Percentiles rank a stretch among this genome's conserved stretches.
These are phyloP conservation scores for Aphanomyces stellatus DNA, from an alignment of 352 stramenopile genomes.

Conservation along the genomic window DNA sequence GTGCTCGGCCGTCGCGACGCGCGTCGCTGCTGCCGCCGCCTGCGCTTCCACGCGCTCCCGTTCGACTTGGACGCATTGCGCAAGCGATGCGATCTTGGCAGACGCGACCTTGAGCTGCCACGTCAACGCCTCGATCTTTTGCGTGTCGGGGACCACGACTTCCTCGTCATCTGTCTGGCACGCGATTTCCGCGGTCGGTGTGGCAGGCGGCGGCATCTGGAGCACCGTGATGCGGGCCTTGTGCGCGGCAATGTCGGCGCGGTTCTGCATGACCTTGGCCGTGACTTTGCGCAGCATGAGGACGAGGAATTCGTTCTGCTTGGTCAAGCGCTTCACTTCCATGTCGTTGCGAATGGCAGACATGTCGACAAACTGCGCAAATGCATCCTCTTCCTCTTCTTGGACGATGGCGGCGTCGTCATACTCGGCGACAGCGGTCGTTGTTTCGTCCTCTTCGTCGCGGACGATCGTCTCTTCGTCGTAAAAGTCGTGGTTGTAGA, in stretches of 20 bases:
- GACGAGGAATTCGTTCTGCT: slow-evolving; percentile 17
- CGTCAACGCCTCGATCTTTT: slow-evolving; percentile 4
- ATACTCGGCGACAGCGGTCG: background rate
- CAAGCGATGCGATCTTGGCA: slow-evolving; percentile 4
- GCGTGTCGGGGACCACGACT: background rate
- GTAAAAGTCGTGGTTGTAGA: too few species aligned
- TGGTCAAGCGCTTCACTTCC: slow-evolving; percentile 1
- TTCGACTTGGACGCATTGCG: background rate
- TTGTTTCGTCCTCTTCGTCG: background rate
- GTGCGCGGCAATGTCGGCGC: background rate
- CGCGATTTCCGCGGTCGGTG: background rate
- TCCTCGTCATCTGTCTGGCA: background rate
- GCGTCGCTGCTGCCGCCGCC: background rate
- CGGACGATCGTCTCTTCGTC: background rate
- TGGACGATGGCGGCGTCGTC: too few species aligned
- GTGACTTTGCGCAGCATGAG: slow-evolving; percentile 16
- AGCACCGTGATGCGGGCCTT: background rate
- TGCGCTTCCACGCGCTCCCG: background rate
- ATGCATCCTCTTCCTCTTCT: too few species aligned
- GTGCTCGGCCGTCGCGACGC: background rate
- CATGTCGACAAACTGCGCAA: background rate
- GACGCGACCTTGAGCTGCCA: slow-evolving; percentile 20
- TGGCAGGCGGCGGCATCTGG: background rate
- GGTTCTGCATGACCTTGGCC: slow-evolving; percentile 14
- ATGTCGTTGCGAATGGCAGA: background rate